These are phyloP conservation scores for Alternaria angustiovoidea DNA, from an alignment of 2,329 filamentous ascomycete species.

Conservation along the genomic window DNA sequence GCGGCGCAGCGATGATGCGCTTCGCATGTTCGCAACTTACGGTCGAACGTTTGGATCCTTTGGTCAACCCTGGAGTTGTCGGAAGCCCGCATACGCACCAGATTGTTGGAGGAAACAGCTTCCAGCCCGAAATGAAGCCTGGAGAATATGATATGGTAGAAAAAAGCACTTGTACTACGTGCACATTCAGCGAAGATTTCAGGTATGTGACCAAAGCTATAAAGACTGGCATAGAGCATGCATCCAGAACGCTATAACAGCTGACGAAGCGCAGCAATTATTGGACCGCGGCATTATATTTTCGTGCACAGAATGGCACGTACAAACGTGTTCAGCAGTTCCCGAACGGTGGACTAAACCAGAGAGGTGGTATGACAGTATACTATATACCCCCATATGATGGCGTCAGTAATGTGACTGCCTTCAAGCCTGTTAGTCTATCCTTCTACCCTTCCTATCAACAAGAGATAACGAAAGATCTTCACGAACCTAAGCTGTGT, in stretches of 20 bases:
- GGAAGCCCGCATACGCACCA: conserved; percentile 43
- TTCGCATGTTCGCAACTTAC: conserved; percentile 43
- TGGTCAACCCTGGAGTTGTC: conserved; percentile 38
- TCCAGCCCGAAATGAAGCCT: conserved; percentile 36
- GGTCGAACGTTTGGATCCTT: conserved; percentile 39
- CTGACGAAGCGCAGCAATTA: conserved; percentile 24
- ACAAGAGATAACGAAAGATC: not conserved
- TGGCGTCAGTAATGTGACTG: conserved; percentile 35
- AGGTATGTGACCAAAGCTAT: conserved; percentile 7
- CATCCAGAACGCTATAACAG: not conserved
- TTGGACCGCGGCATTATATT: conserved; percentile 45
- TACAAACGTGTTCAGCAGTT: conserved; percentile 42
- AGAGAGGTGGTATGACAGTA: conserved; percentile 42
- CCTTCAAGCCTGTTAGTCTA: conserved; percentile 37
- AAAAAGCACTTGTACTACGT: conserved; percentile 39
- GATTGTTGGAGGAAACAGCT: conserved; percentile 41
- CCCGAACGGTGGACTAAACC: conserved; percentile 30
- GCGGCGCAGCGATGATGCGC: conserved; percentile 25
- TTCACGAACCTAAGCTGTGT: not conserved
- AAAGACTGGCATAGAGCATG: not conserved
- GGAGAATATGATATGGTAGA: conserved; percentile 33
- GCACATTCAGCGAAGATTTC: conserved; percentile 36
- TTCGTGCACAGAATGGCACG: conserved; percentile 39
- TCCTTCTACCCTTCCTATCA: not conserved
- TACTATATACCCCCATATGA: conserved; percentile 46